Base-by-base conservation (phyloP, 164 flowering plant genomes). In the Aristolochia fimbriata region DNA sequence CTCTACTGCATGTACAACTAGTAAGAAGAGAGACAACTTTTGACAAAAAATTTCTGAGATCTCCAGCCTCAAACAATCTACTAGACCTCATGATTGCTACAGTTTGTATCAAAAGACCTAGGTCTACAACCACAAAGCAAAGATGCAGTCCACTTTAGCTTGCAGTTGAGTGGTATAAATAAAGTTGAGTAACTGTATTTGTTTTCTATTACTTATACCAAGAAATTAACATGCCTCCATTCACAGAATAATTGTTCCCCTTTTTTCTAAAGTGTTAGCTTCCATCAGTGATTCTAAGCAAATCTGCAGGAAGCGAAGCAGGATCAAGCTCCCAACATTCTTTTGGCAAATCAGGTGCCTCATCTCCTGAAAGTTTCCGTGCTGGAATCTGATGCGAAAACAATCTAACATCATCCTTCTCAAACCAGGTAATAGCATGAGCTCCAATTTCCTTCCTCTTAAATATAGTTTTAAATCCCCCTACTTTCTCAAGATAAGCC, bases 301-400 rank as follows among this genome's bases (percentile, higher is more conserved):
- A 65, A 60, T 83, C 76, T 11, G 75, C 56, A 48, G 91, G 86
- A 68, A 92, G 87, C 43, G 91, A 86, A 62, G 96, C 91, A 56
- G 94, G 98, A 73, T 93, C 99, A 55, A 90, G 87, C 67, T 90
- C 97, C 98, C 98, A 93, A 70, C 96, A 86, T 51, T 80, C 87
- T 62, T 77, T 76, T 49, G 78, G 64, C 51, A 59, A 62, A 1
- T 62, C 76, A 1, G 81, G 66, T 46, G 73, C 78, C 64, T 90
- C 91, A n/a, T 60, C 78, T 0, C 79, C 87, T 14, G 81, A 80
- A 58, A 86, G 81, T 74, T 86, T 88, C 74, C 79, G 82, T 6
- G 95, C 88, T 65, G 97, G 97, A 76, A 90, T 85, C 70, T 88
- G 97, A 75, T 90, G 97, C 1, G 97, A 93, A 68, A 90, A 74